Evolutionary conservation across 1,284 basidiomycete species (phyloP).

Genomic region (Apiotrichum laibachii): DNA sequence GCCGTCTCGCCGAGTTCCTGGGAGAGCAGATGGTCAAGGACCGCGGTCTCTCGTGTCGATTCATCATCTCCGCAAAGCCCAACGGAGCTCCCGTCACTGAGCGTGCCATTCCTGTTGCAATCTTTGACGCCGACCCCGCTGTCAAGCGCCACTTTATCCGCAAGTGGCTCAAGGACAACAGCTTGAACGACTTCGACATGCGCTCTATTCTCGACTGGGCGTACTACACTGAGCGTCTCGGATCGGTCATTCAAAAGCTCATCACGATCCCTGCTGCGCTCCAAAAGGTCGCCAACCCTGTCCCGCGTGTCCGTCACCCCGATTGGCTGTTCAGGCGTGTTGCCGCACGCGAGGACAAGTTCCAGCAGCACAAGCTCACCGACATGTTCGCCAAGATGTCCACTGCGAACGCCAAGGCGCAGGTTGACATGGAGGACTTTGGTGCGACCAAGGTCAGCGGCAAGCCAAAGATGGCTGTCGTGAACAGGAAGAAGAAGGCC

Average conservation of each 20-base stretch:
- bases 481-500: conserved; percentile 52
- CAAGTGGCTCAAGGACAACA: conserved; percentile 94
- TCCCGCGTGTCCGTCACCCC: conserved; percentile 91
- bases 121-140: conserved; percentile 91
- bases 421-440: conserved; percentile 56
- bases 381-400: conserved; percentile 77
- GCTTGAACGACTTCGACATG: conserved; percentile 83
- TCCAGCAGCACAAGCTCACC: conserved; percentile 95
- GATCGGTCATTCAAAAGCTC: conserved; percentile 97
- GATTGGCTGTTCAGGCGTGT: conserved; percentile 96
- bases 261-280: conserved; percentile 99
- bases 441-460: conserved; percentile 35
- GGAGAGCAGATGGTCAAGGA: conserved; percentile 99
- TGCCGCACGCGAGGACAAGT: conserved; percentile 86
- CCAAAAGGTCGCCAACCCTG: conserved; percentile 95
- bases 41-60: conserved; percentile 97
- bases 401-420: conserved; percentile 14
- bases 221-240: conserved; percentile 97
- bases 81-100: conserved; percentile 94
- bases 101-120: conserved; percentile 95
- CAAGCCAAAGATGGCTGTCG: conserved; percentile 55
- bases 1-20: conserved; percentile 91
- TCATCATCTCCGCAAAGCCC: conserved; percentile 95
- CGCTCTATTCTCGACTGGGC: conserved; percentile 96
- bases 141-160: conserved; percentile 88